phyloP scores from a whole-genome alignment of 768 basidiomycete genomes.

The Pulveroboletus sp. region DNA sequence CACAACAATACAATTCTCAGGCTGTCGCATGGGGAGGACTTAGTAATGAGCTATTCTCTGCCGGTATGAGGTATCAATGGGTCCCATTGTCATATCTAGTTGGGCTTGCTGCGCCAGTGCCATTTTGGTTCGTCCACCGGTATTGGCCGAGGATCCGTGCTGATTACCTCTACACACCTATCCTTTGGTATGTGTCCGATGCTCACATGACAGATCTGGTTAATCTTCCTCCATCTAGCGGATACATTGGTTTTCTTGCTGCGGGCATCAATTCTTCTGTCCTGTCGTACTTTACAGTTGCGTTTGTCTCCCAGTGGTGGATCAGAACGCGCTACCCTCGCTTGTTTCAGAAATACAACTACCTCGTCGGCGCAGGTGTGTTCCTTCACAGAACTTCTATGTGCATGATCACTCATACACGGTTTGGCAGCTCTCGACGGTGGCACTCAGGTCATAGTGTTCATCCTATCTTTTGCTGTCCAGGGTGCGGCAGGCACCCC shows the following conservation, averaged over 20 bases:
- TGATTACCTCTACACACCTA: conserved; percentile 28
- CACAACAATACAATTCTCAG: conserved; percentile 28
- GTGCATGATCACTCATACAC: background rate
- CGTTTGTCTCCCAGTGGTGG: conserved; percentile 36
- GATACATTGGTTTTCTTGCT: conserved; percentile 14
- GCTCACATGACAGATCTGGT: background rate
- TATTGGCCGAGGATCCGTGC: conserved; percentile 30
- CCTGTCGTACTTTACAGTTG: conserved; percentile 17
- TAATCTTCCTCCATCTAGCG: conserved; percentile 12
- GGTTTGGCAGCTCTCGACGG: conserved; percentile 30
- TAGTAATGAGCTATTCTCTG: conserved; percentile 31
- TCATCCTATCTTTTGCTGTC: conserved; percentile 47
- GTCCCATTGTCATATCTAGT: conserved; percentile 35
- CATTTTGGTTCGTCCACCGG: conserved; percentile 38
- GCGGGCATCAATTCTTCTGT: conserved; percentile 28
- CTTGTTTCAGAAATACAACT: conserved; percentile 38
- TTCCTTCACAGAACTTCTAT: background rate
- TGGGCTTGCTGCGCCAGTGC: conserved; percentile 35
- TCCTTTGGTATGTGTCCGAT: conserved; percentile 21
- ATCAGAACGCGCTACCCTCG: conserved; percentile 32
- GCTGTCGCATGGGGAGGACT: conserved; percentile 40
- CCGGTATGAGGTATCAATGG: conserved; percentile 32
- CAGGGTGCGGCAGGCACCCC: conserved; percentile 46
- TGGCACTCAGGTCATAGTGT: conserved; percentile 49
- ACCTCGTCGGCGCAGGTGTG: conserved; percentile 40